phyloP scores from a whole-genome alignment of 306 rosid genomes.

The Quercus rubra region DNA sequence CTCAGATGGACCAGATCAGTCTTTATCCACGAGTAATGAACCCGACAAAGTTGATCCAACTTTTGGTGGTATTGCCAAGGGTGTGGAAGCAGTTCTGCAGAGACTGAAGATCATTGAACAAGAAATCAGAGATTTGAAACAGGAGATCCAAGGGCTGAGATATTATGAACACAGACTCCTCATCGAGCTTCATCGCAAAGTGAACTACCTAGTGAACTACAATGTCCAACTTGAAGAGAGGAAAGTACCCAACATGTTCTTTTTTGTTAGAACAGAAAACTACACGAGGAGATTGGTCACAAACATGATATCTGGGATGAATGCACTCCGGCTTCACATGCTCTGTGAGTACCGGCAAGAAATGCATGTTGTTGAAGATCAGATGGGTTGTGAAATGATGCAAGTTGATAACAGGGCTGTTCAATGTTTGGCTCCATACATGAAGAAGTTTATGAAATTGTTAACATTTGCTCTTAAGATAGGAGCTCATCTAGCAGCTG shows the following conservation, averaged over 20 bases:
- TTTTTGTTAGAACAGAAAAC: conserved; percentile 78
- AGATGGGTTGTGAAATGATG: conserved; percentile 87
- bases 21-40: conserved; percentile 41
- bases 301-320: conserved; percentile 76
- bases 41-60: conserved; percentile 61
- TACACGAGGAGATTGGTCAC: conserved; percentile 82
- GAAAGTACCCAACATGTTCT: conserved; percentile 92
- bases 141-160: conserved; percentile 92
- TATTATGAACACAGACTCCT: conserved; percentile 89
- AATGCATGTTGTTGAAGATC: conserved; percentile 95
- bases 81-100: conserved; percentile 85
- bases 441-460: conserved; percentile 82
- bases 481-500: conserved; percentile 94
- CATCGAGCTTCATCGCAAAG: conserved; percentile 73
- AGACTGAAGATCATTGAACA: conserved; percentile 92
- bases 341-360: conserved; percentile 78
- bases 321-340: conserved; percentile 87
- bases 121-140: conserved; percentile 92
- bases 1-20: conserved; percentile 47
- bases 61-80: conserved; percentile 92
- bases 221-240: conserved; percentile 88
- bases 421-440: conserved; percentile 79
- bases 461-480: conserved; percentile 85
- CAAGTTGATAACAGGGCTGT: conserved; percentile 80
- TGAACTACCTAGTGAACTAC: conserved; percentile 75